Base-by-base conservation (phyloP, 495 filamentous ascomycete species). In the Letharia lupina region DNA sequence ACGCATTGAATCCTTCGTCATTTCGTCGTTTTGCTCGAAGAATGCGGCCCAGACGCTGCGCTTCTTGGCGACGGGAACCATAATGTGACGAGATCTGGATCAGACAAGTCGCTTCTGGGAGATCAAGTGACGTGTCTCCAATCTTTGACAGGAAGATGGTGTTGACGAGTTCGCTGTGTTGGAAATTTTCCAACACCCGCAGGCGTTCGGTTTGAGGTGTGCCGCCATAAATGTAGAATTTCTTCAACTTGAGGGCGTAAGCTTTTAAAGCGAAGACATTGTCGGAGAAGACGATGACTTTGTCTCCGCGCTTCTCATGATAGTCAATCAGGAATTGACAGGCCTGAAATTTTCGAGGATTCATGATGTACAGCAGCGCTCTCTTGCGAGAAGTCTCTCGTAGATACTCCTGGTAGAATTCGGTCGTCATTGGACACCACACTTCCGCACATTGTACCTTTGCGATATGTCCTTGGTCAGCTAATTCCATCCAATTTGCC, bases 1-100 rank as follows among this genome's bases (percentile, higher is more conserved):
- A 99, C 0, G 94, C 94, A 77, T 99, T 99, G 78, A 99, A 99
- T 28, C 95, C 95, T 75, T 98, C 94, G 76, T 99, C 94, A 72
- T 97, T 98, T 68, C 95, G 82, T 42, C 94, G 87, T 76, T 99
- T 99, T 31, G 94, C 94, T 72, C 94, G 85, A 15, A 99, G 87
- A 72, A 99, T 99, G 45, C 94, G 89, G 15, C 94, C 94, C 2
- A 99, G 83, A 3, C 94, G 87, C 73, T 99, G 94, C 1, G 94
- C 94, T 75, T 99, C 94, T 74, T 99, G 94, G 75, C 94, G 89
- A 67, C 94, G 92, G 16, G 94, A 98, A 67, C 94, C 94, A 70
- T 97, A 99, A 77, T 99, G 94, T 1, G 93, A 96, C 4, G 93
- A 97, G 64, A 99, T 96, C 70, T 99, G 94, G 71, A 99, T 99